Evolutionary conservation across 139 green algal genomes (phyloP).

Genomic region (Spirogloea muscicola): DNA sequence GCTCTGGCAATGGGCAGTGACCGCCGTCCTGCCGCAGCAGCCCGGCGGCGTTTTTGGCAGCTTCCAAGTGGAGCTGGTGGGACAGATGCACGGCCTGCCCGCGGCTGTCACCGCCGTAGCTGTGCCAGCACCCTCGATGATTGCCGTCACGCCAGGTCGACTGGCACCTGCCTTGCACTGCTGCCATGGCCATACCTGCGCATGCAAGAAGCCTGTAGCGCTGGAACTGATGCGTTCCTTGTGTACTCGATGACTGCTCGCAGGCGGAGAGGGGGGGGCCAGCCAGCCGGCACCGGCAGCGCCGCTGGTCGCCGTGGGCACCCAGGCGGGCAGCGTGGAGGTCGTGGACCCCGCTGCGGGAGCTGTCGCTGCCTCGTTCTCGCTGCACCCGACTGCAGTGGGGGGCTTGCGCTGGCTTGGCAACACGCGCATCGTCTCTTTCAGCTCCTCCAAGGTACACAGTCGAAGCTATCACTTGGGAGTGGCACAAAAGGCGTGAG

Average conservation of each 20-base stretch:
- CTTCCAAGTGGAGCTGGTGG: conserved; percentile 20
- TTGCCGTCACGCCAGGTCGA: too few relatives aligned
- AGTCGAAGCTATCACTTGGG: too few relatives aligned
- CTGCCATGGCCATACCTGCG: too few relatives aligned
- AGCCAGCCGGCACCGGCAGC: too few relatives aligned
- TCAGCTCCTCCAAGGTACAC: conserved; percentile 43
- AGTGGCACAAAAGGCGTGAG: too few relatives aligned
- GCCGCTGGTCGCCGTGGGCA: conserved; percentile 36
- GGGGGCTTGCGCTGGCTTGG: conserved; percentile 38
- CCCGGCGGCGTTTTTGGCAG: neutral
- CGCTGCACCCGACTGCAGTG: conserved; percentile 21
- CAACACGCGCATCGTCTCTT: conserved; percentile 43
- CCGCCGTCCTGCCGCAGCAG: neutral
- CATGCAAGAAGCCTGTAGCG: too few relatives aligned
- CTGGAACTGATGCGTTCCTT: too few relatives aligned
- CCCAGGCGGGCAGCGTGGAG: conserved; percentile 22
- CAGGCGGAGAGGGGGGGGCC: too few relatives aligned
- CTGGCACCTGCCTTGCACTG: too few relatives aligned
- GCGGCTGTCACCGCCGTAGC: conserved; percentile 33
- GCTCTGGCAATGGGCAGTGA: conserved; percentile 35
- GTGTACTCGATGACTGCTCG: too few relatives aligned
- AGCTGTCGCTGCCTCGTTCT: conserved; percentile 13
- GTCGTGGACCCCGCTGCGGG: conserved; percentile 23
- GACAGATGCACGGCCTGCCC: conserved; percentile 33
- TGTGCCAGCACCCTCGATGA: conserved; percentile 21